Evolutionary conservation across 805 yeast genomes (phyloP).

Genomic region (Yarrowia hollandica): DNA sequence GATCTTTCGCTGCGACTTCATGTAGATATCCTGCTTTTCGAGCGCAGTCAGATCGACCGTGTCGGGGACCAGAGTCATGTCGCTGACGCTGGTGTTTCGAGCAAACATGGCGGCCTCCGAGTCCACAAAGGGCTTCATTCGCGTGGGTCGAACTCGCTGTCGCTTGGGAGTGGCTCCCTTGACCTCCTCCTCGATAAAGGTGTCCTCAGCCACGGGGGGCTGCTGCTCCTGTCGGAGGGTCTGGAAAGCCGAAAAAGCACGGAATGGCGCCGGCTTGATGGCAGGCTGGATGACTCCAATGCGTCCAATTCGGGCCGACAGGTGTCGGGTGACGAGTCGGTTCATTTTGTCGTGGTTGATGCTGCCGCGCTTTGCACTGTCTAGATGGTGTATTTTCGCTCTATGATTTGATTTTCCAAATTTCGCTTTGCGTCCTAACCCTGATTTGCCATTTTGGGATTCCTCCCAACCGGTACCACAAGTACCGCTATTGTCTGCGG

Average conservation of each 20-base stretch:
- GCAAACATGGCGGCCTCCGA: conserved; percentile 20
- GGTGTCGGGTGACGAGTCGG: conserved; percentile 23
- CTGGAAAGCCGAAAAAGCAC: background rate
- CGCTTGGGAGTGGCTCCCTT: conserved; percentile 28
- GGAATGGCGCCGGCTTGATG: background rate
- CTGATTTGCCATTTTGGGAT: background rate
- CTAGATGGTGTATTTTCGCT: no score
- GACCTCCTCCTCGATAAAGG: conserved; percentile 13
- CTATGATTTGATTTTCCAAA: conserved; percentile 9
- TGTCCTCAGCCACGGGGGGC: conserved; percentile 6
- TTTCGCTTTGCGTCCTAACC: background rate
- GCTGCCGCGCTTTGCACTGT: background rate
- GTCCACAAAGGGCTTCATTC: conserved; percentile 28
- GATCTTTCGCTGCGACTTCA: conserved; percentile 70
- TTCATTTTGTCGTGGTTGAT: background rate
- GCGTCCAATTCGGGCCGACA: conserved; percentile 22
- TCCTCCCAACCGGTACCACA: conserved; percentile 18
- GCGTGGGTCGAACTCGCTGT: conserved; percentile 32
- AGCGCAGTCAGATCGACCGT: conserved; percentile 56
- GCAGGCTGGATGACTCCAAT: conserved; percentile 14
- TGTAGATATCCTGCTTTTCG: conserved; percentile 74
- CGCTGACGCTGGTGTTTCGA: conserved; percentile 11
- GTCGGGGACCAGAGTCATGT: conserved; percentile 15
- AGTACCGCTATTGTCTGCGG: background rate
- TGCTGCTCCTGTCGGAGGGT: background rate